Evolutionary conservation across 768 basidiomycete genomes (phyloP).

Genomic region (Mrakia gelida): DNA sequence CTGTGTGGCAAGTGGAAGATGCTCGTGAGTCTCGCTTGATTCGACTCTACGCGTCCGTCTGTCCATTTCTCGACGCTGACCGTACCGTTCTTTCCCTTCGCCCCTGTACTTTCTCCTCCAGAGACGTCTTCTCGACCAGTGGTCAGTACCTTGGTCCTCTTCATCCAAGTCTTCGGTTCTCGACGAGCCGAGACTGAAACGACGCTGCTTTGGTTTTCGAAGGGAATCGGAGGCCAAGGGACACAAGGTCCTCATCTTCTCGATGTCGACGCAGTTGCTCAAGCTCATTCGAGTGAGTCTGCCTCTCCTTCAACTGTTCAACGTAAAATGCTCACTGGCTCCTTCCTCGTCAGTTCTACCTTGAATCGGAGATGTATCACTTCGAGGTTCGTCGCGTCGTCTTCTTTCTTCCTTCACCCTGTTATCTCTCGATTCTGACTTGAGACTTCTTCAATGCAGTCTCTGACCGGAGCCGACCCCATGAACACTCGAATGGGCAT

Average conservation of each 20-base stretch:
- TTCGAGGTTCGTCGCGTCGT: background rate
- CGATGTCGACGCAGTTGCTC: slow-evolving; percentile 83
- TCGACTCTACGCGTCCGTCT: background rate
- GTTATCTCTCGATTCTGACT: background rate
- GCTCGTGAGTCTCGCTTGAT: too few species aligned
- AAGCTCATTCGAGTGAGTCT: slow-evolving; percentile 43
- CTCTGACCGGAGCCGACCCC: background rate
- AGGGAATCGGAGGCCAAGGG: too few species aligned
- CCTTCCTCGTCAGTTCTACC: too few species aligned
- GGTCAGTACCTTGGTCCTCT: background rate
- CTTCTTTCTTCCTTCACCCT: background rate
- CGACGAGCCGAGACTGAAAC: too few species aligned
- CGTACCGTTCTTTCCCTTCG: background rate
- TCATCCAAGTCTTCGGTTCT: too few species aligned
- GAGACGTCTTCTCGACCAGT: background rate
- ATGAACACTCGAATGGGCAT: slow-evolving; percentile 65
- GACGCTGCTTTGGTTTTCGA: too few species aligned
- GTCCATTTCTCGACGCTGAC: too few species aligned
- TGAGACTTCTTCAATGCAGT: background rate
- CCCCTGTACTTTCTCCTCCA: background rate
- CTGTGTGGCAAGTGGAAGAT: background rate
- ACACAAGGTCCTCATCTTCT: slow-evolving; percentile 72
- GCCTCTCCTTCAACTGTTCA: too few species aligned
- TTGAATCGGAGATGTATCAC: too few species aligned
- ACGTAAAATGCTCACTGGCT: background rate